Percentiles rank a stretch among this genome's conserved stretches.
phyloP scores from a whole-genome alignment of 2,329 filamentous ascomycete genomes.

The Diaporthe nobilis region DNA sequence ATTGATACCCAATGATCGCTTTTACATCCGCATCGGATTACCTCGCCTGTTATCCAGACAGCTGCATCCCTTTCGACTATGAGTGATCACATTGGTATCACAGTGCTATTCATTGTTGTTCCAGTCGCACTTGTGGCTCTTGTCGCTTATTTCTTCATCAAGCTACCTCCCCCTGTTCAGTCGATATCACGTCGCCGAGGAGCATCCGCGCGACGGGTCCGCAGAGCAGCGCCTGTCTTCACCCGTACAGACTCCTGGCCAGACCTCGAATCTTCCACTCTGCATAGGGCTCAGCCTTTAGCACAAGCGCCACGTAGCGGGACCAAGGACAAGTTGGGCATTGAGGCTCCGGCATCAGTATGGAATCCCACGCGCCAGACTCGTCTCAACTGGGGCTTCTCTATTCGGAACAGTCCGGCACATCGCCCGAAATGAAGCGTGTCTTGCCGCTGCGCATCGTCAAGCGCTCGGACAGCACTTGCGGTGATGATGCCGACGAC shows the following conservation, averaged over 20 bases:
- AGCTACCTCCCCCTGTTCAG: conserved; percentile 12
- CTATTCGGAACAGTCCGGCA: conserved; percentile 43
- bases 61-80: conserved; percentile 41
- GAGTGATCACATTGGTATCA: conserved; percentile 33
- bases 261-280: conserved; percentile 49
- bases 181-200: neutral
- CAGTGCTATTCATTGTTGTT: conserved; percentile 37
- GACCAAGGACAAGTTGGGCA: conserved; percentile 8
- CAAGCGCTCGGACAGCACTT: conserved; percentile 55
- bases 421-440: conserved; percentile 37
- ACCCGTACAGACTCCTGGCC: conserved; percentile 50
- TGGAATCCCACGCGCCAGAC: conserved; percentile 53
- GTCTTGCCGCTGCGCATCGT: conserved; percentile 65
- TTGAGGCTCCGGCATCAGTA: conserved; percentile 43
- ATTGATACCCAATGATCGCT: conserved; percentile 41
- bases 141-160: conserved; percentile 37
- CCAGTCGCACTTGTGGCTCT: conserved; percentile 36
- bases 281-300: neutral
- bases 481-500: conserved; percentile 6
- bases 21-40: conserved; percentile 20
- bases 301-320: neutral
- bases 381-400: conserved; percentile 51
- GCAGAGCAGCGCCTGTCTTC: neutral
- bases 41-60: conserved; percentile 20
- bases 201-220: neutral